Base-by-base conservation (phyloP, 2,329 filamentous ascomycete species). In the Epichloe gansuensis region DNA sequence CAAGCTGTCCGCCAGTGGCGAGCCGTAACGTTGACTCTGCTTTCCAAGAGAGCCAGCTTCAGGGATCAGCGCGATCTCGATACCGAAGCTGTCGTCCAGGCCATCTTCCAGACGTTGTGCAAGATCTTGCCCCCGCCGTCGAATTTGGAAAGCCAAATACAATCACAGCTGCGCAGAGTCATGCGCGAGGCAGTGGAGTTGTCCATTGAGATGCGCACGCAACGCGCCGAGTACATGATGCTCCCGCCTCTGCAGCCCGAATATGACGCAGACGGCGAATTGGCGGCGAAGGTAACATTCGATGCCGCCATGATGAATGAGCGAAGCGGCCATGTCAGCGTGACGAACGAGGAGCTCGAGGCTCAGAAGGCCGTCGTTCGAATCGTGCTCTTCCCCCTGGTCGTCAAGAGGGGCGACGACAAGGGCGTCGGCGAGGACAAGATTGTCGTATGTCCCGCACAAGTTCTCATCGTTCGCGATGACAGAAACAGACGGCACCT, bases 171-270 rank as follows among this genome's bases (percentile, higher is more conserved):
- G 51, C 85, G 86, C 61, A 89, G 87, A 60, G 89, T 98, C 49
- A 82, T 98, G 69, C 82, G 82, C 58, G 81, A 91, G 55, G 93
- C 94, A 0, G 93, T 96, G 48, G 85, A 87, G 53, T 79, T 98
- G 11, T 89, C 89, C 1, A 83, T 98, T 58, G 90, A 96, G 71
- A 98, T 98, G 93, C 89, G 93, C 65, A 94, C 86, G 15, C 93
- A 98, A 67, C 83, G 89, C 54, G 89, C 93, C 39, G 93, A 97
- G 72, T 98, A 95, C 73, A 93, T 95, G 74, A 98, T 98, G 91
- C 82, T 97, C 17, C 91, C 93, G 31, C 93, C 93, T 4, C 75
- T 95, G 52, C 88, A 93, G 67, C 93, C 93, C 23, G 89, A 96
- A 67, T 97, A 95, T 68, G 90, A 97, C 68, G 85, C 83, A 60